Conservation (phyloP, 1,284 basidiomycete genomes). For the Apiotrichum laibachii region DNA sequence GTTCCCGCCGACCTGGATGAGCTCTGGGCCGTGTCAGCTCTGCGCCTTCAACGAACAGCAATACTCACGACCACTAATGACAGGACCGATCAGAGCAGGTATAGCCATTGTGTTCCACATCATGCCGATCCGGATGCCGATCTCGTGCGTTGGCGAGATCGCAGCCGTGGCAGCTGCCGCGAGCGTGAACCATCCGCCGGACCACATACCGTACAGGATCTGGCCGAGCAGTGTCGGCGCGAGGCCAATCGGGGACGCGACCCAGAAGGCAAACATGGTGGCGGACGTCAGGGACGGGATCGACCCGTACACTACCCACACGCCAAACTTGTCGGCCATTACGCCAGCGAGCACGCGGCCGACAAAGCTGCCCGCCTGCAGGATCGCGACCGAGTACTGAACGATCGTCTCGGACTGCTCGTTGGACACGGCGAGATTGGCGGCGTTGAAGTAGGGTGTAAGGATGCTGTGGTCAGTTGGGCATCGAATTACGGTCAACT, state of each 20-base stretch:
- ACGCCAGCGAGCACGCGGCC: slow-evolving; percentile 26
- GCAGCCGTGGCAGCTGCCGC: slow-evolving; percentile 30
- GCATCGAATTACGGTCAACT: slow-evolving; percentile 15
- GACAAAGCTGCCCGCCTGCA: slow-evolving; percentile 30
- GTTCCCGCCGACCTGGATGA: slow-evolving; percentile 23
- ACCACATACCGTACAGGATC: slow-evolving; percentile 36
- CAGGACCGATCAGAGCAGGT: slow-evolving; percentile 25
- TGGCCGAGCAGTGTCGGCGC: slow-evolving; percentile 35
- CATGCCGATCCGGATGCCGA: slow-evolving; percentile 48
- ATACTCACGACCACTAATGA: slow-evolving; percentile 35
- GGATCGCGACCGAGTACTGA: slow-evolving; percentile 26
- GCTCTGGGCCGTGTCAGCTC: slow-evolving; percentile 13
- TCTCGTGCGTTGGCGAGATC: slow-evolving; percentile 17
- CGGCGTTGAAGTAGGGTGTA: slow-evolving; percentile 21
- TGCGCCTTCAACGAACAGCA: too few species aligned
- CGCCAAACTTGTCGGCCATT: slow-evolving; percentile 27
- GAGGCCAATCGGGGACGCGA: not conserved
- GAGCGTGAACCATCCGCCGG: slow-evolving; percentile 45
- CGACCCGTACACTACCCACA: slow-evolving; percentile 23
- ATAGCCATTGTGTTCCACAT: slow-evolving; percentile 39
- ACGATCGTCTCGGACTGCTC: slow-evolving; percentile 10
- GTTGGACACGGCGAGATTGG: slow-evolving; percentile 16
- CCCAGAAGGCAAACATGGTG: slow-evolving; percentile 29
- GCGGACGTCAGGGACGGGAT: slow-evolving; percentile 18
- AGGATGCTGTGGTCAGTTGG: slow-evolving; percentile 17